Base-by-base conservation (phyloP, 345 rosid genomes). In the Camelina neglecta region DNA sequence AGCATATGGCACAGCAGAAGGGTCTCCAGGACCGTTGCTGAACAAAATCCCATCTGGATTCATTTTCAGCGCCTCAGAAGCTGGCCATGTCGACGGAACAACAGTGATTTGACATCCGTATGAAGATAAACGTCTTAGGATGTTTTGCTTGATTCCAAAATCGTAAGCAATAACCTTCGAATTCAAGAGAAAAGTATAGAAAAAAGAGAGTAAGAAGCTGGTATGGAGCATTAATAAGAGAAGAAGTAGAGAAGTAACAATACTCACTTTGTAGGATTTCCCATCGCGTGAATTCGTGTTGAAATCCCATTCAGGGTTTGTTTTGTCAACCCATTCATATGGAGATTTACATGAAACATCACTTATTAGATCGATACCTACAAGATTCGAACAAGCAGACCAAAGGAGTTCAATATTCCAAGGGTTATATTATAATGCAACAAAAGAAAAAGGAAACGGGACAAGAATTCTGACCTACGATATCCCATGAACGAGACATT, bases 11-110 rank as follows among this genome's bases (percentile, higher is more conserved):
- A 89, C 97, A 48, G 97, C 97, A 67, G 99, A 96, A 71, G 98
- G 96, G 64, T 93, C 98, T 57, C 99, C 99, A 0, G 99, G 99
- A 51, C 97, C 98, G 66, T 96, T 93, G 86, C 99, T 91, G 81
- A 96, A 93, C 79, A 96, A 89, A 81, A 96, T 92, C 59, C 99
- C 97, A 24, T 91, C 92, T 8, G 99, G 99, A 58, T 88, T 89
- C 93, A 91, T 60, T 72, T 87, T 92, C 29, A 92, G 85, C 5
- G 84, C 82, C 80, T 89, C 97, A 15, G 89, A 83, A 72, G 99
- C 97, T 16, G 97, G 92, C 88, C 89, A 93, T 3, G 89, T 85
- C 1, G 99, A 89, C 2, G 99, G 99, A 35, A 93, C 98, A 44
- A 91, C 90, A 0, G 94, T 89, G 75, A 88, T 88, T 83, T 95